Evolutionary conservation across 2,329 filamentous ascomycete species (phyloP), one percentile per base, ranked within the genome.

Genomic region (Gaeumannomyces sp.): DNA sequence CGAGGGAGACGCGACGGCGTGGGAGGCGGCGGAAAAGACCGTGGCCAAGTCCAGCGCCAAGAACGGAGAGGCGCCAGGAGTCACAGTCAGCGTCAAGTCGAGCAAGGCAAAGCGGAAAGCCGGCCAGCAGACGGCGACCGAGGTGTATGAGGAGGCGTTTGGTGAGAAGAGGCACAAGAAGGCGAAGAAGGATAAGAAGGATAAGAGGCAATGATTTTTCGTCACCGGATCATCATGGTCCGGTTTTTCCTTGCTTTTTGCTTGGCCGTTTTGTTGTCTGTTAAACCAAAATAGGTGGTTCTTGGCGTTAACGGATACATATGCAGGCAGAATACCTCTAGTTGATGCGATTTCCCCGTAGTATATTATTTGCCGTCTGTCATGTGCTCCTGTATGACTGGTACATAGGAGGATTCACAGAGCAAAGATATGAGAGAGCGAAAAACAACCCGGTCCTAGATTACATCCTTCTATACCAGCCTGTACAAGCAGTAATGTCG

Each of bases 51-150:
- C 84, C 10, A 53, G 45, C 2, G 71, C 79, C 57, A 83, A 84
- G 75, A 81, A 78, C 31, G 85, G 85, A 13, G 81, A 83, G 62
- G 79, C 81, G 61, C 85, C 82, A 71, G 81, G 82, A 22, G 89
- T 88, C 0, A 64, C 57, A 2, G 92, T 97, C 33, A 93, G 90
- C 73, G 86, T 98, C 64, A 95, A 93, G 81, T 86, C 87, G n/a
- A 81, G 80, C 65, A 92, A 93, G 77, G 71, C 77, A 68, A 94
- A 95, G 82, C 83, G 92, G 71, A 96, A 96, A 78, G 90, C 86
- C 0, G 80, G 78, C 11, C 76, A 76, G 65, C 64, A 76, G 65
- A 85, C 83, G 22, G 86, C 85, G 5, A 80, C 79, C 28, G 87
- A 89, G 71, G 82, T 88, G 22, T 89, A 87, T 70, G 86, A 88